These are phyloP conservation scores for Zygosaccharomyces sapae DNA, from an alignment of 1,139 yeast species.

Conservation along the genomic window DNA sequence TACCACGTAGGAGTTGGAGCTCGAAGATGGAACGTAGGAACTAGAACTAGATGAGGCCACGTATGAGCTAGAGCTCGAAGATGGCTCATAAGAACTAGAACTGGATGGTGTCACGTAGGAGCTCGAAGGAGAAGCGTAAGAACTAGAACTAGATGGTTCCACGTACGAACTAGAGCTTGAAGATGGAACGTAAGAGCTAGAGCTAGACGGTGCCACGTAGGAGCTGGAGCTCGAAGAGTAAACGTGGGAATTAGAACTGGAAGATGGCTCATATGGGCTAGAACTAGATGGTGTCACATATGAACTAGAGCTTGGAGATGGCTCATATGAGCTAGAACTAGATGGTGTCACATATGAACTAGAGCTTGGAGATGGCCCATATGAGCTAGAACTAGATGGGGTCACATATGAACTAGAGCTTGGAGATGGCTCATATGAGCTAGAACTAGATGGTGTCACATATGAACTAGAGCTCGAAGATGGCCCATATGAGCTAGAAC, in stretches of 20 bases:
- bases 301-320: not conserved
- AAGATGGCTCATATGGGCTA: not conserved
- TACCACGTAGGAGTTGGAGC: not conserved
- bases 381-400: constrained; percentile 1
- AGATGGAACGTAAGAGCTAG: not conserved
- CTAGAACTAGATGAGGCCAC: not conserved
- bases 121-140: not conserved
- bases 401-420: not conserved
- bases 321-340: not conserved
- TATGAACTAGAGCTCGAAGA: too few relatives aligned
- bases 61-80: not conserved
- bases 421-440: not conserved
- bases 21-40: not conserved
- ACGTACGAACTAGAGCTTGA: not conserved
- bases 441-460: not conserved
- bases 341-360: constrained; percentile 1
- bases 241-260: not conserved
- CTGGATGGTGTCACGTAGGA: not conserved
- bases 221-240: constrained; percentile 2
- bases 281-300: not conserved
- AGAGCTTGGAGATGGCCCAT: not conserved
- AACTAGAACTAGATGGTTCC: too few relatives aligned
- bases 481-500: too few relatives aligned
- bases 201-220: constrained; percentile 2
- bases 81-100: too few relatives aligned